A percentile compares a stretch with the other conserved stretches of the same genome.
Evolutionary conservation across 1,284 basidiomycete genomes (phyloP).

Genomic region (Cryptococcus wingfieldii): DNA sequence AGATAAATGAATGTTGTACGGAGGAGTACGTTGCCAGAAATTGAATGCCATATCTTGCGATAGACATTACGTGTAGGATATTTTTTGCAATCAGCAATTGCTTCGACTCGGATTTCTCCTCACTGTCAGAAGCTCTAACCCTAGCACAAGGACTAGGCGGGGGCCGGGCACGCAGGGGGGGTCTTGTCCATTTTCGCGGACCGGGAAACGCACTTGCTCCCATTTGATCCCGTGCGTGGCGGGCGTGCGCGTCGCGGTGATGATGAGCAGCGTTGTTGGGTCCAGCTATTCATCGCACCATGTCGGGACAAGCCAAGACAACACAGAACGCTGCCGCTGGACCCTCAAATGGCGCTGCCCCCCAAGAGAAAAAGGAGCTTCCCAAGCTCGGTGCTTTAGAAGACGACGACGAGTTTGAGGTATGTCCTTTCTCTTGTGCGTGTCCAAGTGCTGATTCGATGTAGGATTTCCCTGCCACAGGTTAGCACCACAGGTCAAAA

Average conservation of each 20-base stretch:
- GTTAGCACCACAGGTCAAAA: slow-evolving; percentile 10
- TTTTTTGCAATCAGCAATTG: slow-evolving; percentile 39
- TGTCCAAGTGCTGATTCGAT: neutral
- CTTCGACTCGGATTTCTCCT: slow-evolving; percentile 37
- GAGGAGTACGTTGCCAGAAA: slow-evolving; percentile 24
- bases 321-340: slow-evolving; percentile 12
- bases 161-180: neutral
- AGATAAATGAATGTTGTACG: neutral
- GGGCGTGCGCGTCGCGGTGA: neutral
- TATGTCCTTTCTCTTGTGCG: slow-evolving; percentile 8
- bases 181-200: slow-evolving; percentile 2
- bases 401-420: slow-evolving; percentile 52
- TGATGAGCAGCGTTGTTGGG: neutral
- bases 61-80: slow-evolving; percentile 25
- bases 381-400: slow-evolving; percentile 49
- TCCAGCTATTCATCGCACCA: neutral
- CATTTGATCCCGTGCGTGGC: neutral
- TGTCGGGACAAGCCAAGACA: slow-evolving; percentile 11
- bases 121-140: slow-evolving; percentile 38
- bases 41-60: slow-evolving; percentile 20
- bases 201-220: neutral
- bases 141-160: slow-evolving; percentile 33
- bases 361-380: slow-evolving; percentile 38
- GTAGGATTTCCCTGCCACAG: slow-evolving; percentile 46
- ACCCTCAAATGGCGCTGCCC: slow-evolving; percentile 10